A percentile compares a stretch with the other conserved stretches of the same genome.
phyloP scores from a whole-genome alignment of 345 rosid genomes.

The Murraya koenigii region DNA sequence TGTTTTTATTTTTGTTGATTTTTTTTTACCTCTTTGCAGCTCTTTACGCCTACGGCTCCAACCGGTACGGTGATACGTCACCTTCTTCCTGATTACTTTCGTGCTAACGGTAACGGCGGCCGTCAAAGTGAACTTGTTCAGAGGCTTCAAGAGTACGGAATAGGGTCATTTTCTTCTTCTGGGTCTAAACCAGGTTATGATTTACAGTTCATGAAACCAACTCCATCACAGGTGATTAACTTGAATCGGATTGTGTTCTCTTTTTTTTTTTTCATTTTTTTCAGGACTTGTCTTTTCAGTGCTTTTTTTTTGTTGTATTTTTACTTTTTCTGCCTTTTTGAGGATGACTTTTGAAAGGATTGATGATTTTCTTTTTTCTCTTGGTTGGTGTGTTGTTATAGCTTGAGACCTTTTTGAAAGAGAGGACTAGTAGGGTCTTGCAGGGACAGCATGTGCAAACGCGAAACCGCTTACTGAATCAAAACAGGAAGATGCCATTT shows the following conservation, averaged over 20 bases:
- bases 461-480: constrained; percentile 23
- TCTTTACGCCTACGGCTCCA: constrained; percentile 5
- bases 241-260: background rate
- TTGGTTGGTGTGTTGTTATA: background rate
- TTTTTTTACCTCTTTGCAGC: background rate
- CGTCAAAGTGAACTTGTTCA: constrained; percentile 8
- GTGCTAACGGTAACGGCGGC: background rate
- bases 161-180: background rate
- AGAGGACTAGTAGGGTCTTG: constrained; percentile 24
- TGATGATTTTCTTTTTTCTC: background rate
- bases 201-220: constrained; percentile 15
- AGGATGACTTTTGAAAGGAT: background rate
- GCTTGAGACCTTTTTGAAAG: constrained; percentile 26
- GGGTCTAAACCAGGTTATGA: constrained; percentile 18
- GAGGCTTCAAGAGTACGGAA: constrained; percentile 6
- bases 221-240: constrained; percentile 8
- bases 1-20: background rate
- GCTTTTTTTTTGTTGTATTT: constrained; percentile 8
- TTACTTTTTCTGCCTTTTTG: constrained; percentile 22
- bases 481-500: constrained; percentile 21
- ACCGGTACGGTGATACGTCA: constrained; percentile 3
- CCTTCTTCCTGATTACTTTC: background rate
- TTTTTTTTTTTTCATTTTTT: background rate
- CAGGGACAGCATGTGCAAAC: constrained; percentile 10
- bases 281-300: constrained; percentile 17